Base-by-base conservation (phyloP, 1,284 basidiomycete species). In the Trametes hirsuta region DNA sequence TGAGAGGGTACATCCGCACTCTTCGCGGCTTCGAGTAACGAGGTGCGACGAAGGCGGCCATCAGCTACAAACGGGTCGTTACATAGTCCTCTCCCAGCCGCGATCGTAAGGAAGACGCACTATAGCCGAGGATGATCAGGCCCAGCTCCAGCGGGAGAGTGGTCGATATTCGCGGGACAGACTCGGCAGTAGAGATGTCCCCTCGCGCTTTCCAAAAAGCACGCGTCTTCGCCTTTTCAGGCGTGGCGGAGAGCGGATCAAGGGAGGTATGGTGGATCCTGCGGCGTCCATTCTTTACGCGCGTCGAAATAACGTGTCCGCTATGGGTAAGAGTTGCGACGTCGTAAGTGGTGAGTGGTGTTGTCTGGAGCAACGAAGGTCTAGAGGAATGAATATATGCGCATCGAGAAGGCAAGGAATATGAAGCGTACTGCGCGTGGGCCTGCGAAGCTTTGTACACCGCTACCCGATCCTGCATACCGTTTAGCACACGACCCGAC, bases 71-170 rank as follows among this genome's bases (percentile, higher is more conserved):
- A n/a, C 30, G 15, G 15, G 6, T 48, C 12, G 48, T 40, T 10
- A 40, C 3, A 21, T 0, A 1, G 30, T 42, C 15, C 12, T 8
- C n/a, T 24, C 18, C 21, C 11, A 15, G 5, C 18, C 11, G 15
- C 30, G 30, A 15, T 14, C 12, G 39, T 14, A 15, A 18, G n/a
- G 4, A 22, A 9, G 2, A 18, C 45, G 72, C 84, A 91, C 90
- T 80, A 63, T 80, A 86, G 42, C 89, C 90, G 45, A 86, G 71
- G 45, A 91, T 66, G 37, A 92, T 75, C 0, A 72, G 57, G 36
- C 84, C 81, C 1, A 85, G 71, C 48, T 86, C 84, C 6, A 90
- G 66, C 10, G 87, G 84, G 25, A 91, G 74, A 10, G 84, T 69
- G 1, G 79, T 76, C 2, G 85, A 84, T 25, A 83, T 62, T 24